phyloP scores from a whole-genome alignment of 371 early-diverging fungal genomes.

The Synchytrium microbalum region DNA sequence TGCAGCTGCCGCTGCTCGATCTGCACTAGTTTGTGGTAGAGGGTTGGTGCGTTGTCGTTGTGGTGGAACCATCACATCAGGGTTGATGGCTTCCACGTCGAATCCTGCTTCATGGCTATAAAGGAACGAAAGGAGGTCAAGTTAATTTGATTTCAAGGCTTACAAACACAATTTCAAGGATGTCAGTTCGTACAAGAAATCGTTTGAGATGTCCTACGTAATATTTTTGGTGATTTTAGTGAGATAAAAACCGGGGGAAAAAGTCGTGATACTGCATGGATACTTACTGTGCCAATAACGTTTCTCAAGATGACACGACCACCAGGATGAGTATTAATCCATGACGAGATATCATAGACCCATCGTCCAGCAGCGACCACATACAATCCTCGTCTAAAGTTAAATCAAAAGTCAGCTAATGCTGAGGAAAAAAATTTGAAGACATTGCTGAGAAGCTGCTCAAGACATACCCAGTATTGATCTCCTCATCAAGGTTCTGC shows the following conservation, averaged over 20 bases:
- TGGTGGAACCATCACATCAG: too few species aligned
- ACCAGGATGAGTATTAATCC: slow-evolving; percentile 22
- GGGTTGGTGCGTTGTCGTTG: slow-evolving; percentile 7
- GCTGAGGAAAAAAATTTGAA: neutral
- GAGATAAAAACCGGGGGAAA: neutral
- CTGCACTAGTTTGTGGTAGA: slow-evolving; percentile 9
- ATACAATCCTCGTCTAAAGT: slow-evolving; percentile 1
- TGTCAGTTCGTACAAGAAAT: too few species aligned
- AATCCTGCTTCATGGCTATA: slow-evolving; percentile 1
- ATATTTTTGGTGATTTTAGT: too few species aligned
- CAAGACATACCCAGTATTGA: neutral
- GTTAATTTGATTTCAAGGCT: too few species aligned
- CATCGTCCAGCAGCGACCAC: slow-evolving; percentile 23
- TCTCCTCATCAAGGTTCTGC: slow-evolving; percentile 7
- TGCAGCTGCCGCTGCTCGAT: slow-evolving; percentile 6
- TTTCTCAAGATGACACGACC: slow-evolving; percentile 16
- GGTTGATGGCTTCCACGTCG: neutral
- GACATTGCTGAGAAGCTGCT: neutral
- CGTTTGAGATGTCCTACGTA: slow-evolving; percentile 1
- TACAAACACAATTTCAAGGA: too few species aligned
- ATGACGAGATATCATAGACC: slow-evolving; percentile 18
- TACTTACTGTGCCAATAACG: slow-evolving; percentile 21
- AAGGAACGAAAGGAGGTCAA: too few species aligned
- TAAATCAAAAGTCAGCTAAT: neutral
- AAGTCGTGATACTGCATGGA: neutral